phyloP scores from a whole-genome alignment of 2,329 filamentous ascomycete species.

The Penicillium sp. region DNA sequence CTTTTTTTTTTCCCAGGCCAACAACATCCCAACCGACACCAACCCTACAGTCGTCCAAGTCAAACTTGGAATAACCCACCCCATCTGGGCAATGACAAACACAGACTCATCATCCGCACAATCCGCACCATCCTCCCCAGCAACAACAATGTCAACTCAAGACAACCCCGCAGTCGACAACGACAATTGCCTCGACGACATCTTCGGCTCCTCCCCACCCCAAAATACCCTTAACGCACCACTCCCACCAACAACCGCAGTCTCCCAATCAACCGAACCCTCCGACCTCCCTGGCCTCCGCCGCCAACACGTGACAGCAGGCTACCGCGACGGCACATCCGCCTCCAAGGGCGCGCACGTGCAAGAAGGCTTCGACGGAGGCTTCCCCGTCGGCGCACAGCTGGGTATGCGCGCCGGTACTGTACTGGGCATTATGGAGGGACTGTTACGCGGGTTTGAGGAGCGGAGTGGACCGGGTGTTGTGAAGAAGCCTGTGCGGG shows the following conservation, averaged over 20 bases:
- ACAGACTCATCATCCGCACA: constrained; percentile 15
- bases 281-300: constrained; percentile 74
- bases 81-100: background rate
- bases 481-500: constrained; percentile 25
- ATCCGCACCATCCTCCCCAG: constrained; percentile 18
- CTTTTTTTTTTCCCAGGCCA: too few relatives aligned
- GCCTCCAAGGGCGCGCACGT: constrained; percentile 71
- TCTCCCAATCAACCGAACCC: constrained; percentile 32
- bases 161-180: constrained; percentile 13
- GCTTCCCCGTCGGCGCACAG: constrained; percentile 78
- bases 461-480: constrained; percentile 22
- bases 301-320: constrained; percentile 74
- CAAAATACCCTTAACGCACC: background rate
- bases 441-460: constrained; percentile 49
- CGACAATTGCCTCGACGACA: constrained; percentile 36
- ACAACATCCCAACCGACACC: background rate
- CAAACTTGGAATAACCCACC: background rate
- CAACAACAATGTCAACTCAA: constrained; percentile 23
- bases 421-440: constrained; percentile 74
- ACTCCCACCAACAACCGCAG: background rate
- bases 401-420: constrained; percentile 72
- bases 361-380: constrained; percentile 88
- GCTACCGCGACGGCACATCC: constrained; percentile 85
- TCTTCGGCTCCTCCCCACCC: constrained; percentile 42
- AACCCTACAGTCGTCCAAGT: background rate